phyloP scores from a whole-genome alignment of 176 grass and related monocot genomes.

The Stipa capillata region DNA sequence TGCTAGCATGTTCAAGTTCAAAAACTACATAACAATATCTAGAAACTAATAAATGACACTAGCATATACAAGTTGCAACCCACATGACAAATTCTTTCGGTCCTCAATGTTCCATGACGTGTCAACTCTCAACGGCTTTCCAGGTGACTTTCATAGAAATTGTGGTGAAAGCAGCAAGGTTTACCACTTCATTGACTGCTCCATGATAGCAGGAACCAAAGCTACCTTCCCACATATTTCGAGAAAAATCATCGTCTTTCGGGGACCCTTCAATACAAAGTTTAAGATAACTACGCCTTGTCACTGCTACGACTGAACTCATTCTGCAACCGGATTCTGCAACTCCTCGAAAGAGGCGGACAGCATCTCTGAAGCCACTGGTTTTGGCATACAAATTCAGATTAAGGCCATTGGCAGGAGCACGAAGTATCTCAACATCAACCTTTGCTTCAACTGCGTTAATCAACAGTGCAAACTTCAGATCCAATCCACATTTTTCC shows the following conservation, averaged over 20 bases:
- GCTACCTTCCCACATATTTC: background rate
- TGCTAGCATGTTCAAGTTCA: no score
- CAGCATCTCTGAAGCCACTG: constrained; percentile 8
- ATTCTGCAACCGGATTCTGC: background rate
- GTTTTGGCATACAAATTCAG: constrained; percentile 13
- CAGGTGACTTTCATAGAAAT: constrained; percentile 13
- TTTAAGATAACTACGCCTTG: background rate
- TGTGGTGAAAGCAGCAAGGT: background rate
- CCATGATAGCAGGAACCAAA: constrained; percentile 10
- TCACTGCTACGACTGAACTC: constrained; percentile 12
- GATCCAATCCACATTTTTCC: constrained; percentile 18
- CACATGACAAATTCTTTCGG: no score
- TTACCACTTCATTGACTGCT: background rate
- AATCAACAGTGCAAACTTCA: background rate
- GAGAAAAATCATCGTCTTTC: background rate
- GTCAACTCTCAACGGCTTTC: background rate
- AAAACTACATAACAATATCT: no score
- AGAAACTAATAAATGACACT: no score
- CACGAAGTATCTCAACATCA: constrained; percentile 4
- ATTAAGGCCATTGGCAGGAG: constrained; percentile 3
- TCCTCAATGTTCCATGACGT: no score
- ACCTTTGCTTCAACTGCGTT: constrained; percentile 18
- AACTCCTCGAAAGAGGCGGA: background rate
- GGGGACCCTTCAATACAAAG: background rate
- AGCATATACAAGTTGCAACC: no score